Evolutionary conservation across 345 rosid genomes (phyloP).

Genomic region (Rhodamnia rubescens): DNA sequence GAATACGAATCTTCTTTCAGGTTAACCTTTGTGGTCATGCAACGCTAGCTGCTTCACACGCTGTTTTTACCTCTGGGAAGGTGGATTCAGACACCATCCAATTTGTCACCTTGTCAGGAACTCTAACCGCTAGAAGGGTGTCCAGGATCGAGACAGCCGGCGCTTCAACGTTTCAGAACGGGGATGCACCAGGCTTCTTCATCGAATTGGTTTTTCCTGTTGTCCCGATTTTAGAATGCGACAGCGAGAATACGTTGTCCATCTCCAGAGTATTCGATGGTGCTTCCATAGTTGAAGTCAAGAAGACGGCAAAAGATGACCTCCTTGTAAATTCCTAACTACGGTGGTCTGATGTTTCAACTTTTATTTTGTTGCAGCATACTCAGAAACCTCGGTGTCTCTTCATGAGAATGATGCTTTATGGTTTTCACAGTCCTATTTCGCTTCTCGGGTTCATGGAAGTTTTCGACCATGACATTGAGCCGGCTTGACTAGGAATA

Average conservation of each 20-base stretch:
- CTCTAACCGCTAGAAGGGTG: slow-evolving; percentile 51
- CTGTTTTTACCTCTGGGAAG: slow-evolving; percentile 39
- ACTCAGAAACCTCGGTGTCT: neutral
- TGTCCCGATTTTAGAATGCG: slow-evolving; percentile 20
- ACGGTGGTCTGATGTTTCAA: neutral
- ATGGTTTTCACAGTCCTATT: neutral
- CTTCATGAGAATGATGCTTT: neutral
- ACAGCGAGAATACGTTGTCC: slow-evolving; percentile 9
- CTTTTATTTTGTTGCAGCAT: neutral
- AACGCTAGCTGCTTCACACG: slow-evolving; percentile 73
- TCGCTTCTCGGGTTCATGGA: neutral
- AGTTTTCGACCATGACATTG: neutral
- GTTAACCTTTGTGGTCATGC: slow-evolving; percentile 77
- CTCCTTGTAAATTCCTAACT: slow-evolving; percentile 34
- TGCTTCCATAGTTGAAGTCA: slow-evolving; percentile 39
- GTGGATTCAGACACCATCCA: slow-evolving; percentile 43
- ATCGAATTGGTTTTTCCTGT: slow-evolving; percentile 53
- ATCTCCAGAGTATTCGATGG: slow-evolving; percentile 42
- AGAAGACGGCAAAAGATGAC: slow-evolving; percentile 27
- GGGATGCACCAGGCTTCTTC: slow-evolving; percentile 18
- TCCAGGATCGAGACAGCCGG: slow-evolving; percentile 2
- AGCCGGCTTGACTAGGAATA: neutral
- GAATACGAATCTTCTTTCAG: slow-evolving; percentile 16
- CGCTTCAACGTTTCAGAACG: slow-evolving; percentile 10
- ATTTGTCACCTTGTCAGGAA: slow-evolving; percentile 58